phyloP scores from a whole-genome alignment of 306 rosid species.

The Pterocarpus santalinus region DNA sequence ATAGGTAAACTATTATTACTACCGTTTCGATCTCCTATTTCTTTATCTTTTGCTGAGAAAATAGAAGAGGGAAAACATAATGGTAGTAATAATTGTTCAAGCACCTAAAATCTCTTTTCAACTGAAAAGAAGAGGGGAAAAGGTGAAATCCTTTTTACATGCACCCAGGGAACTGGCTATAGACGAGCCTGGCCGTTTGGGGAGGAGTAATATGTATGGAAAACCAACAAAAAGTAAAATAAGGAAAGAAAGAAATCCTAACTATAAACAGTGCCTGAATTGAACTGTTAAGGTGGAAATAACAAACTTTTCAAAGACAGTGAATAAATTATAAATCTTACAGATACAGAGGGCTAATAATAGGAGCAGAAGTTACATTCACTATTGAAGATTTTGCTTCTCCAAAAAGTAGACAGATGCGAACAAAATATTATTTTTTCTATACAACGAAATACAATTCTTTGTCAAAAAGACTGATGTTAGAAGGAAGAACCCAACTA shows the following conservation, averaged over 20 bases:
- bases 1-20: background rate
- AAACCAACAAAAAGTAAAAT: background rate
- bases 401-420: constrained; percentile 8
- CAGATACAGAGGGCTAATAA: constrained; percentile 1
- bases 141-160: background rate
- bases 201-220: constrained; percentile 5
- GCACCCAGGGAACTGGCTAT: background rate
- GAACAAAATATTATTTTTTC: constrained; percentile 4
- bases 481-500: constrained; percentile 46
- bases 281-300: background rate
- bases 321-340: background rate
- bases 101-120: background rate
- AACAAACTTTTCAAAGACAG: background rate
- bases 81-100: background rate
- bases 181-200: background rate
- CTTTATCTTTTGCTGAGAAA: background rate
- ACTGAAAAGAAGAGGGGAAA: no score
- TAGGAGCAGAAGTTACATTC: constrained; percentile 35
- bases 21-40: background rate
- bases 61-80: background rate
- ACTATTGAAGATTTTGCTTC: constrained; percentile 12
- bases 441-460: constrained; percentile 31
- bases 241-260: background rate
- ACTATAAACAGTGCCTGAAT: background rate
- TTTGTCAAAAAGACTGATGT: constrained; percentile 30